Conservation (phyloP, 2,329 filamentous ascomycete species). For the Tolypocladium album region DNA sequence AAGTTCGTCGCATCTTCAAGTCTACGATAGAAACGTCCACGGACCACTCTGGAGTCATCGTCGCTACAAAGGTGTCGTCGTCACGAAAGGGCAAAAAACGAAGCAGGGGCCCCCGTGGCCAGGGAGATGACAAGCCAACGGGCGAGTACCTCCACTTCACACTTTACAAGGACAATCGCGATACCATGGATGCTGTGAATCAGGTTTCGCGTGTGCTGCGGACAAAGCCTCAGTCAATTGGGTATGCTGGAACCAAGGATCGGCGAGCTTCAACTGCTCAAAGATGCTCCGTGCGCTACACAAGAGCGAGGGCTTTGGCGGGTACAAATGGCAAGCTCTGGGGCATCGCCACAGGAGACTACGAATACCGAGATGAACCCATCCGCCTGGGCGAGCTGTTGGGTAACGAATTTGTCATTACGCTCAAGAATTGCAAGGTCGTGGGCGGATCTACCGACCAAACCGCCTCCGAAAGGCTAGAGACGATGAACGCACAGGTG, state of each 20-base stretch:
- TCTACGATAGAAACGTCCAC: slow-evolving; percentile 69
- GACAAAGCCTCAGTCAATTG: slow-evolving; percentile 63
- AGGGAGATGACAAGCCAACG: slow-evolving; percentile 23
- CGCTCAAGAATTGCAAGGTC: slow-evolving; percentile 74
- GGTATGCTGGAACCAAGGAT: slow-evolving; percentile 79
- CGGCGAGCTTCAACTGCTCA: slow-evolving; percentile 79
- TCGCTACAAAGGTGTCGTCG: slow-evolving; percentile 53
- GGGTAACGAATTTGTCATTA: slow-evolving; percentile 91
- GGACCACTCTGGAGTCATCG: slow-evolving; percentile 42
- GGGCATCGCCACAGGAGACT: slow-evolving; percentile 66
- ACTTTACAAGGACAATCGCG: slow-evolving; percentile 92
- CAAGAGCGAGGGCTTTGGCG: slow-evolving; percentile 47
- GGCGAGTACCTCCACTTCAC: slow-evolving; percentile 84
- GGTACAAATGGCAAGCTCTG: slow-evolving; percentile 52
- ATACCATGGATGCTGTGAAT: slow-evolving; percentile 83
- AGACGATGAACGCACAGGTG: slow-evolving; percentile 27
- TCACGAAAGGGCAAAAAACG: slow-evolving; percentile 19
- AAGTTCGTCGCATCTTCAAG: slow-evolving; percentile 71
- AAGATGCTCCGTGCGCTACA: slow-evolving; percentile 54
- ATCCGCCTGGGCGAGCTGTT: slow-evolving; percentile 73
- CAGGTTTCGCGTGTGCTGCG: slow-evolving; percentile 66
- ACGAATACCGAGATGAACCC: slow-evolving; percentile 59
- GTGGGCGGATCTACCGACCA: slow-evolving; percentile 20
- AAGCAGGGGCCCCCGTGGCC: slow-evolving; percentile 13
- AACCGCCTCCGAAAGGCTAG: slow-evolving; percentile 16